Evolutionary conservation across 192 early-diverging fungal species (phyloP), one percentile per base, ranked within the genome.

Genomic region (Umbelopsis sp.): DNA sequence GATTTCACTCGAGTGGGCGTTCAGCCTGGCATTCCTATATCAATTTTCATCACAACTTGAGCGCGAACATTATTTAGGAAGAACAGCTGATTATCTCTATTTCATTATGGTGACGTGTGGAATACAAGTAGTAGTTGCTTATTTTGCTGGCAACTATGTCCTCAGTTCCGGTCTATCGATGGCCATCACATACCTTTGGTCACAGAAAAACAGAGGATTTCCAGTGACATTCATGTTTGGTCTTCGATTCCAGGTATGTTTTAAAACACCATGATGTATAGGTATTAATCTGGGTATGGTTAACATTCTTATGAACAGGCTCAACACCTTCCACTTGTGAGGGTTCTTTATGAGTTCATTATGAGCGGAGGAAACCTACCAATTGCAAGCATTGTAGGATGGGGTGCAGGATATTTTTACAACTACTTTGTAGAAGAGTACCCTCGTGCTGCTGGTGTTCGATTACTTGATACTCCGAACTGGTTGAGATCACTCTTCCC

Each of bases 51-150:
- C 71, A 1, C 84, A 90, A 10, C 81, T 97, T 25, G 96, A 97
- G 77, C 80, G 69, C 9, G 75, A 83, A 20, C 80, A 87, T 36
- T 96, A 88, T 77, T 79, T 68, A 8, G 85, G 89, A 7, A 78
- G 91, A 22, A 84, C 87, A 25, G 94, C 92, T 3, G 96, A 97
- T 77, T 95, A 91, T 73, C 84, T 89, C 14, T 95, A 87, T 76
- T 95, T 93, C 43, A 44, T 94, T 22, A 25, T 91, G 25, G 88
- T 95, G 59, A 81, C 81, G 67, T 80, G 84, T 71, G 62, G 72
- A 29, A n/a, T 73, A 22, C 81, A 85, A 25, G 20, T 81, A 54
- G 66, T 65, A 2, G 71, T 62, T 3, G 70, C 70, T 24, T 49
- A 50, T 24, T 68, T 73, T 26, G 34, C 81, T 24, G 65, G 45